A percentile compares a stretch with the other conserved stretches of the same genome.
Evolutionary conservation across 345 rosid genomes (phyloP).

Genomic region (Eucalyptus coolabah): DNA sequence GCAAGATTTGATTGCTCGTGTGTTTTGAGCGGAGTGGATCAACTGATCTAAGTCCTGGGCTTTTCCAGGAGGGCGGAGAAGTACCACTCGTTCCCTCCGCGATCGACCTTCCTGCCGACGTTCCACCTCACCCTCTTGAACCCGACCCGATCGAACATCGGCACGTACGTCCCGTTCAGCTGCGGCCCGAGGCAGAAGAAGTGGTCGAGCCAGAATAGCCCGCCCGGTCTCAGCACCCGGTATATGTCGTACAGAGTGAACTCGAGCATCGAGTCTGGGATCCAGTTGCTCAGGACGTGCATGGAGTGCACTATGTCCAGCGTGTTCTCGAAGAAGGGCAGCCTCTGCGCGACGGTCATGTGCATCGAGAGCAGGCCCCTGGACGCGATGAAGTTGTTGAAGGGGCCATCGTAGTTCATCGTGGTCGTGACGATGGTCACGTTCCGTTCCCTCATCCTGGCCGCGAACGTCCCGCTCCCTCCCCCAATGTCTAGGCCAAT

Average conservation of each 20-base stretch:
- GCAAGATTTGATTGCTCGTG: neutral
- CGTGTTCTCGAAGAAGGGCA: conserved; percentile 46
- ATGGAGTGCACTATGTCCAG: conserved; percentile 43
- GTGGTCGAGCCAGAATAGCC: conserved; percentile 40
- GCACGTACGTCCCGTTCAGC: conserved; percentile 28
- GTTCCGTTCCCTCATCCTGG: conserved; percentile 45
- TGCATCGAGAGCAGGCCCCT: conserved; percentile 35
- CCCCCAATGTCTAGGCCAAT: conserved; percentile 43
- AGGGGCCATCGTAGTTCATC: conserved; percentile 45
- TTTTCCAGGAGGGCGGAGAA: conserved; percentile 39
- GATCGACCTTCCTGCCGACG: conserved; percentile 23
- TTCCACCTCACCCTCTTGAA: conserved; percentile 36
- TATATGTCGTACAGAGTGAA: conserved; percentile 30
- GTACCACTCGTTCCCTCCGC: conserved; percentile 26
- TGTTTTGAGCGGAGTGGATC: neutral
- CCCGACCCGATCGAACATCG: conserved; percentile 18
- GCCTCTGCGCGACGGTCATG: conserved; percentile 30
- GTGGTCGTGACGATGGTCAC: conserved; percentile 30
- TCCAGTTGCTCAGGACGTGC: conserved; percentile 39
- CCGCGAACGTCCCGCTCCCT: conserved; percentile 40
- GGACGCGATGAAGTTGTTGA: conserved; percentile 42
- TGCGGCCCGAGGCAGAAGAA: conserved; percentile 40
- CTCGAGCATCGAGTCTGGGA: conserved; percentile 31
- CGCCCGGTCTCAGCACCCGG: conserved; percentile 47
- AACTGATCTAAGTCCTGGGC: conserved; percentile 3